phyloP scores from a whole-genome alignment of 148 eudicot species.

The Vaccinium myrtillus region DNA sequence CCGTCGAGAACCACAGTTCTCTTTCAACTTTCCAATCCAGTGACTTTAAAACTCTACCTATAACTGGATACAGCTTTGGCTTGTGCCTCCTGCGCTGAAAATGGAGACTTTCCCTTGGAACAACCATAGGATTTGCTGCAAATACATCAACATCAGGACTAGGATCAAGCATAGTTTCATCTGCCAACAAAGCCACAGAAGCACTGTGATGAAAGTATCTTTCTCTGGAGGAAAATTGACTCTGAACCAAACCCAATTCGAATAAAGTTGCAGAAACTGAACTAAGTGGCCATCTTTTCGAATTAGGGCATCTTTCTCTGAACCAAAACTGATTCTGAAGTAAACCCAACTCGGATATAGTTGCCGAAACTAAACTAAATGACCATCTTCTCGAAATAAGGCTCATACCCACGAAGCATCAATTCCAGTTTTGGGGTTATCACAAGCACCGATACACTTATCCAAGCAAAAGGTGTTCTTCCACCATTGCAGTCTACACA shows the following conservation, averaged over 20 bases:
- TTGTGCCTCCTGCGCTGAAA: background rate
- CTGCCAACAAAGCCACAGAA: conserved; percentile 27
- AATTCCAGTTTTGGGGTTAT: background rate
- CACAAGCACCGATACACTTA: background rate
- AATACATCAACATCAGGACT: conserved; percentile 12
- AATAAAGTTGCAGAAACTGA: conserved; percentile 6
- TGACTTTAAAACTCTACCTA: conserved; percentile 38
- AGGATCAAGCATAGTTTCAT: conserved; percentile 27
- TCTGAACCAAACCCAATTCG: conserved; percentile 22
- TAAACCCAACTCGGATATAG: conserved; percentile 21
- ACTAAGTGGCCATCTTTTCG: conserved; percentile 23
- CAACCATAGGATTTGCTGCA: conserved; percentile 6
- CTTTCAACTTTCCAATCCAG: conserved; percentile 42
- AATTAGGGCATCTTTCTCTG: conserved; percentile 17
- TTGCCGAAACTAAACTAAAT: conserved; percentile 13
- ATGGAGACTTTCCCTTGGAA: conserved; percentile 1
- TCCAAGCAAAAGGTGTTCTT: conserved; percentile 9
- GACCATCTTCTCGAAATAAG: conserved; percentile 26
- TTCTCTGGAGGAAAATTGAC: conserved; percentile 6
- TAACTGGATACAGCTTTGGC: conserved; percentile 28
- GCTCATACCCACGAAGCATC: conserved; percentile 35
- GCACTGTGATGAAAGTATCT: conserved; percentile 25
- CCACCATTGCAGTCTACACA: conserved; percentile 3
- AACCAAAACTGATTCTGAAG: conserved; percentile 12
- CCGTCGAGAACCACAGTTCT: conserved; percentile 23